Percentiles rank a stretch among this genome's conserved stretches.
Evolutionary conservation across 805 yeast genomes (phyloP).

Genomic region (Monosporozyma aerobia): DNA sequence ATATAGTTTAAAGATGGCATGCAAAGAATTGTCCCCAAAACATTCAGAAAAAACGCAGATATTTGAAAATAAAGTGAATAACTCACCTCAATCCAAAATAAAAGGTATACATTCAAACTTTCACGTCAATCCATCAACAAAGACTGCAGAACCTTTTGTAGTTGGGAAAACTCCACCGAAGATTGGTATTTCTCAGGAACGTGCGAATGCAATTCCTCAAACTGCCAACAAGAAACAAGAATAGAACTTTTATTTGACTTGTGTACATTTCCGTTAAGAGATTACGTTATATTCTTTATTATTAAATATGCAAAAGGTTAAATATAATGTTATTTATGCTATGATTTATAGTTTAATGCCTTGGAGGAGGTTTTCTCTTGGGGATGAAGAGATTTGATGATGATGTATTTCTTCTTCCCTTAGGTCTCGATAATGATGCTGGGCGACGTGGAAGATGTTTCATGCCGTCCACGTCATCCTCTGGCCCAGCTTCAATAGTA

Average conservation of each 20-base stretch:
- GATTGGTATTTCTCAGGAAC: constrained; percentile 12
- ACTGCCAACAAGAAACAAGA: constrained; percentile 3
- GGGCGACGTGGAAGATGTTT: not conserved
- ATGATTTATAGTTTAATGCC: constrained; percentile 1
- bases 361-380: constrained; percentile 13
- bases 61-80: not conserved
- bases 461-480: not conserved
- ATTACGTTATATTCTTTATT: not conserved
- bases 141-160: constrained; percentile 6
- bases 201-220: not conserved
- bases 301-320: not conserved
- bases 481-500: not conserved
- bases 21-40: constrained; percentile 9
- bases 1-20: constrained; percentile 17
- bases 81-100: not conserved
- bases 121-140: constrained; percentile 5
- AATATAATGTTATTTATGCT: not conserved
- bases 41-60: not conserved
- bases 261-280: not conserved
- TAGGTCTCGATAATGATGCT: not conserved
- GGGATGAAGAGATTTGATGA: constrained; percentile 21
- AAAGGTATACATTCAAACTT: not conserved
- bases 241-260: not conserved
- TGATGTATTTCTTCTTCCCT: not conserved
- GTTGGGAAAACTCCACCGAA: constrained; percentile 26